Conservation (phyloP, 805 yeast genomes). For the Yamadazyma scolyti region DNA sequence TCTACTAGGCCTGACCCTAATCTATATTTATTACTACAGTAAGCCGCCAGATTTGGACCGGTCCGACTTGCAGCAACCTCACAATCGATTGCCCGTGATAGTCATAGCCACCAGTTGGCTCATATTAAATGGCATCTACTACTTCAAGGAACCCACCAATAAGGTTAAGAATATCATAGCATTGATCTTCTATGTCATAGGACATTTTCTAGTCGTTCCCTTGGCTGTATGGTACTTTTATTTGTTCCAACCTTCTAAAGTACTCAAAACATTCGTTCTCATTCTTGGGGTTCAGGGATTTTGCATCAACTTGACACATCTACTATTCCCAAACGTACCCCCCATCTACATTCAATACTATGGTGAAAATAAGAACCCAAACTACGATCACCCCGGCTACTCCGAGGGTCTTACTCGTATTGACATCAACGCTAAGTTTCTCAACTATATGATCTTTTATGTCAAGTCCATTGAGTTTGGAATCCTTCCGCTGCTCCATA, state of each 20-base stretch:
- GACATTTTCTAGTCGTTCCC: slow-evolving; percentile 60
- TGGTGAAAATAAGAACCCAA: slow-evolving; percentile 53
- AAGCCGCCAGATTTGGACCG: no score
- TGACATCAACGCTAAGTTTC: slow-evolving; percentile 45
- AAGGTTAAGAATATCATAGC: slow-evolving; percentile 51
- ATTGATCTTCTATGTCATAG: slow-evolving; percentile 59
- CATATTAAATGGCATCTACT: slow-evolving; percentile 43
- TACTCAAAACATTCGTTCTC: slow-evolving; percentile 48
- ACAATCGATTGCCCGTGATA: no score
- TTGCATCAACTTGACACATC: slow-evolving; percentile 56
- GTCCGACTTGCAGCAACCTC: no score
- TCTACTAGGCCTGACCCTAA: no score
- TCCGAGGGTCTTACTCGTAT: slow-evolving; percentile 69
- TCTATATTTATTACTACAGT: no score
- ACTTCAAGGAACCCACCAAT: slow-evolving; percentile 38
- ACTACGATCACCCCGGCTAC: slow-evolving; percentile 59
- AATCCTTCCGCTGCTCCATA: slow-evolving; percentile 60
- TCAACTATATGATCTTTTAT: slow-evolving; percentile 9
- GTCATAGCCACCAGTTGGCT: slow-evolving; percentile 46
- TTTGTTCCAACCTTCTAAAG: slow-evolving; percentile 66
- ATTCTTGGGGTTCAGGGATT: slow-evolving; percentile 60
- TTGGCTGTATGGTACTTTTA: slow-evolving; percentile 60
- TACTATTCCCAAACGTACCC: slow-evolving; percentile 66
- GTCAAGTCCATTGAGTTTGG: slow-evolving; percentile 40
- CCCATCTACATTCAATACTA: slow-evolving; percentile 69